These are phyloP conservation scores for Wickerhamiella australiensis DNA, from an alignment of 805 yeast species.

Conservation along the genomic window DNA sequence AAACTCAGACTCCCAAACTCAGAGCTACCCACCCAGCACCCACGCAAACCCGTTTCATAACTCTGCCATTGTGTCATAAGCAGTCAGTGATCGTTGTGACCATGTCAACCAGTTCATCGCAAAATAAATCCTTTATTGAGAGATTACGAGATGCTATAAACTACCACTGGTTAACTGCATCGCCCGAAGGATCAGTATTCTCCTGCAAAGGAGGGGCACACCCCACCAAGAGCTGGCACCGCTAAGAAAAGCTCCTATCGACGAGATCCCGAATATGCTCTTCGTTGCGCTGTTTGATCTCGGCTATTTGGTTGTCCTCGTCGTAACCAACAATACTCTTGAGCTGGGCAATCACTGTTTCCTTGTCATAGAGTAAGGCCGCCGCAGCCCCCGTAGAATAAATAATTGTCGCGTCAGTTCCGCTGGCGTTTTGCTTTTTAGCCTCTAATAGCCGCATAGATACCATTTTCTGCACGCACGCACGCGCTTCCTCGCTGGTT, in stretches of 20 bases:
- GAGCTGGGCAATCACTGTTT: background rate
- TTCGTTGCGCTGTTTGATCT: background rate
- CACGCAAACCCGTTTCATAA: too few species aligned
- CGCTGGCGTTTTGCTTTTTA: background rate
- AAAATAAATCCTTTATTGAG: background rate
- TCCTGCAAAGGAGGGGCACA: background rate
- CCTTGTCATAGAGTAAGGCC: background rate
- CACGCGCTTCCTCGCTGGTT: background rate
- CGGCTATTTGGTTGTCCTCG: background rate
- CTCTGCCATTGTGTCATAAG: too few species aligned
- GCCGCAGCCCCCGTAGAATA: conserved; percentile 1
- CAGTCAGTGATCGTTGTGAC: too few species aligned
- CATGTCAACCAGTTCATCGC: background rate
- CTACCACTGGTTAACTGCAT: background rate
- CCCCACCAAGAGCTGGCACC: conserved; percentile 2
- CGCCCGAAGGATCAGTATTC: background rate
- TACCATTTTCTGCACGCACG: background rate
- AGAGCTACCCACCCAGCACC: too few species aligned
- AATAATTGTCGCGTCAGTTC: background rate
- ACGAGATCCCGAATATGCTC: background rate
- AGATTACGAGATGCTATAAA: background rate
- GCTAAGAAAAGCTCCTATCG: background rate
- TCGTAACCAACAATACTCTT: background rate
- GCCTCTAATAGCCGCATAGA: background rate
- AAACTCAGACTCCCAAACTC: too few species aligned